Conservation (phyloP, 2,329 filamentous ascomycete genomes). For the Exophiala xenobiotica region DNA sequence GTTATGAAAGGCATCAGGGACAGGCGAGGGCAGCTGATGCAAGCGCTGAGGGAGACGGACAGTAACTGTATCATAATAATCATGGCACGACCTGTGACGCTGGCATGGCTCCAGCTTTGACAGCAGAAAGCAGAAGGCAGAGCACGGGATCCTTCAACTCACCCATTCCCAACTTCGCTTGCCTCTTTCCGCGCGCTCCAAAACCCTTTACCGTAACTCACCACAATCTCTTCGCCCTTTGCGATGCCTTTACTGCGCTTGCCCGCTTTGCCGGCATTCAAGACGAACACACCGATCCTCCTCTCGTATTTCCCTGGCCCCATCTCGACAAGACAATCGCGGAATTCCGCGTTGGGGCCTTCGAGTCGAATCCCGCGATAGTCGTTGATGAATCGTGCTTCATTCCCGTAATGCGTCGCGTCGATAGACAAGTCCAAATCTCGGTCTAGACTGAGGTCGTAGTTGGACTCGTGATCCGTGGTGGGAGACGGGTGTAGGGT, state of each 20-base stretch:
- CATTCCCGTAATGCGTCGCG: constrained; percentile 50
- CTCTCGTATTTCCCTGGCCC: constrained; percentile 43
- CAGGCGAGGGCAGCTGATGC: too few relatives aligned
- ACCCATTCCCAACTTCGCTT: background rate
- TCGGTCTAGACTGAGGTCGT: constrained; percentile 53
- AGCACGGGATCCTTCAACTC: background rate
- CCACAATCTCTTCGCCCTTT: constrained; percentile 51
- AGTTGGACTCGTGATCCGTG: constrained; percentile 45
- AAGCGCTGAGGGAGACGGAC: too few relatives aligned
- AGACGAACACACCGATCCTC: constrained; percentile 52
- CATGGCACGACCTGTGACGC: too few relatives aligned
- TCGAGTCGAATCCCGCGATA: constrained; percentile 48
- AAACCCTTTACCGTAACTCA: constrained; percentile 56
- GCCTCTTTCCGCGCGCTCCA: constrained; percentile 37
- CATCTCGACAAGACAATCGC: constrained; percentile 41
- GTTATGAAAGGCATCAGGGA: too few relatives aligned
- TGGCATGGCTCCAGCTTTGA: too few relatives aligned
- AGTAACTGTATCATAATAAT: too few relatives aligned
- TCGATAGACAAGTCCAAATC: constrained; percentile 51
- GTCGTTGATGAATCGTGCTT: constrained; percentile 55
- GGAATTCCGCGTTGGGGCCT: constrained; percentile 42
- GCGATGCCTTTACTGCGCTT: constrained; percentile 40
- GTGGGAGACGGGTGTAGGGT: constrained; percentile 47
- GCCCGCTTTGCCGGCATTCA: constrained; percentile 50
- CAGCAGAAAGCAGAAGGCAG: too few relatives aligned